phyloP scores from a whole-genome alignment of 2,329 filamentous ascomycete species.

The Trichoderma lentiforme region DNA sequence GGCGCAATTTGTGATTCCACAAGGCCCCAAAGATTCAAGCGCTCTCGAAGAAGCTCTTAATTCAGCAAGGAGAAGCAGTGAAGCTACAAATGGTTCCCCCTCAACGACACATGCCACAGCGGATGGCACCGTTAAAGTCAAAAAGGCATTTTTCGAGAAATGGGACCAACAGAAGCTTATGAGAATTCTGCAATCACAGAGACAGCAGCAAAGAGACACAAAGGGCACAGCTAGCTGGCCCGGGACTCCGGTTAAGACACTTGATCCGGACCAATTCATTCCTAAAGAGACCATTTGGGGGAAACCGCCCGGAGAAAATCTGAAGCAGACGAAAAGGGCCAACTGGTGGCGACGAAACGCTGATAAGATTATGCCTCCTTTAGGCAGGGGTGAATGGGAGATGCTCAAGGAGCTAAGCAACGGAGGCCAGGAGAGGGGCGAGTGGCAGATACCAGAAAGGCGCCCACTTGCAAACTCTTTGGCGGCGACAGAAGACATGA shows the following conservation, averaged over 20 bases:
- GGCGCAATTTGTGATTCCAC: conserved; percentile 34
- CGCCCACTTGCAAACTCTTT: conserved; percentile 24
- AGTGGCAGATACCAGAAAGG: conserved; percentile 38
- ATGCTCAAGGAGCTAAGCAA: conserved; percentile 45
- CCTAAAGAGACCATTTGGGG: conserved; percentile 50
- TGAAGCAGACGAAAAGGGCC: conserved; percentile 42
- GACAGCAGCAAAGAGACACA: conserved; percentile 28
- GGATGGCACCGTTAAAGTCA: conserved; percentile 8
- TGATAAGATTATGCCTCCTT: conserved; percentile 51
- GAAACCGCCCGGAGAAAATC: conserved; percentile 38
- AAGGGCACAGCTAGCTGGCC: conserved; percentile 28
- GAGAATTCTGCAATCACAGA: conserved; percentile 42
- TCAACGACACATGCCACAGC: neutral
- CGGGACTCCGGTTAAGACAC: conserved; percentile 24
- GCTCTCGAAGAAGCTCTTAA: conserved; percentile 37
- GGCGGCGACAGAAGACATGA: neutral
- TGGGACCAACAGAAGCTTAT: conserved; percentile 49
- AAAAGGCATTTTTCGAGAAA: conserved; percentile 40
- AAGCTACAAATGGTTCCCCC: neutral
- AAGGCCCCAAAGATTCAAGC: conserved; percentile 39
- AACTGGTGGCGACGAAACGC: conserved; percentile 47
- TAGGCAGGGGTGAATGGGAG: conserved; percentile 55
- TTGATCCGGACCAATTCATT: conserved; percentile 36
- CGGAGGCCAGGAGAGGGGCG: conserved; percentile 36
- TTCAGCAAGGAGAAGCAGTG: neutral